These are phyloP conservation scores for Didymella glomerata DNA, from an alignment of 2,329 filamentous ascomycete species.

Conservation along the genomic window DNA sequence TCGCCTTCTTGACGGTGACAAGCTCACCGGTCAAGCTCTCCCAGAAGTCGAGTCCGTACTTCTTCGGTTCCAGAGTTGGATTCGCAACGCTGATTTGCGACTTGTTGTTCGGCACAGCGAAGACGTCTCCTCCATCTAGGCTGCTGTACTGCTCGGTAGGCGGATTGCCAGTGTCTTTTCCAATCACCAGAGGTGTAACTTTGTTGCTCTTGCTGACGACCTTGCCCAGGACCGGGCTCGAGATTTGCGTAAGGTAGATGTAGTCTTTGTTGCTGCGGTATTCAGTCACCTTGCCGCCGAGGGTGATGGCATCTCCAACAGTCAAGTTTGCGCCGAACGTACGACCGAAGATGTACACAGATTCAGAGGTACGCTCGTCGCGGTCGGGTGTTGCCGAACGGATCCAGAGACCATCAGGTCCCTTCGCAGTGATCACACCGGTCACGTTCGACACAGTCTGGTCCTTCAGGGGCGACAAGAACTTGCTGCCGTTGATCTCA, in stretches of 20 bases:
- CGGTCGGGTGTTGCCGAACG: slow-evolving; percentile 66
- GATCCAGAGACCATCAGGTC: slow-evolving; percentile 69
- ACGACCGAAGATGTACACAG: slow-evolving; percentile 70
- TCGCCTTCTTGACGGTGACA: slow-evolving; percentile 67
- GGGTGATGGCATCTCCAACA: slow-evolving; percentile 69
- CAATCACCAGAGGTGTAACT: slow-evolving; percentile 68
- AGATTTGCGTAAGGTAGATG: slow-evolving; percentile 71
- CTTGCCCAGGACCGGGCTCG: slow-evolving; percentile 62
- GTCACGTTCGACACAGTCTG: slow-evolving; percentile 66
- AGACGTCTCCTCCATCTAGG: slow-evolving; percentile 72
- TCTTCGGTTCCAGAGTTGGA: slow-evolving; percentile 66
- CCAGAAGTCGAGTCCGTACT: slow-evolving; percentile 78
- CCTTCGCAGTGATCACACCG: slow-evolving; percentile 71
- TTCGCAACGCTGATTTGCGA: slow-evolving; percentile 67
- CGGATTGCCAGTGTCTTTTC: slow-evolving; percentile 64
- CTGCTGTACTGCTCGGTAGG: slow-evolving; percentile 69
- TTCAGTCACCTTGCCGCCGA: slow-evolving; percentile 69
- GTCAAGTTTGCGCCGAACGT: slow-evolving; percentile 61
- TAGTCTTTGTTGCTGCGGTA: slow-evolving; percentile 65
- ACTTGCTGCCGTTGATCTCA: slow-evolving; percentile 74
- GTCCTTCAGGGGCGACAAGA: slow-evolving; percentile 67
- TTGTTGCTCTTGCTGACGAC: slow-evolving; percentile 63
- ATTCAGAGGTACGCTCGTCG: slow-evolving; percentile 68
- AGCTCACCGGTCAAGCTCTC: slow-evolving; percentile 73
- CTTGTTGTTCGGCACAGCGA: slow-evolving; percentile 69